Evolutionary conservation across 495 filamentous ascomycete species (phyloP).

Genomic region (Neurospora tetraspora): DNA sequence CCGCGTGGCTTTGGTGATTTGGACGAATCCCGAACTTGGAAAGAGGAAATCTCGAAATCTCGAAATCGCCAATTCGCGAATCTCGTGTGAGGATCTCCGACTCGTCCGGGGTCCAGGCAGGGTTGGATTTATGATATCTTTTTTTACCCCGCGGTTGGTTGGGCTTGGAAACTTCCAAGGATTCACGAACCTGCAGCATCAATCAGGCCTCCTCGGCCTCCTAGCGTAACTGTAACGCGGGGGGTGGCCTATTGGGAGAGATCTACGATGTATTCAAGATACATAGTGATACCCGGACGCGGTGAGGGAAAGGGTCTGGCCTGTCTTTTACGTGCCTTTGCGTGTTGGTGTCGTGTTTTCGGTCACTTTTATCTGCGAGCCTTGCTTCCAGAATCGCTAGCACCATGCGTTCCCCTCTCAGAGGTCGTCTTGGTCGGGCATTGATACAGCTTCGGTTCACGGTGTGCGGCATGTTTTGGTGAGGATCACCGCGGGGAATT

Average conservation of each 20-base stretch:
- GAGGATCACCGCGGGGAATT: not conserved
- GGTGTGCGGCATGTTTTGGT: not conserved
- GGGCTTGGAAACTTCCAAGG: not conserved
- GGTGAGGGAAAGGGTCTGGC: not conserved
- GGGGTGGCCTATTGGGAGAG: not conserved
- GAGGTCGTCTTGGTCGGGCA: not conserved
- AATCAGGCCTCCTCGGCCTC: not conserved
- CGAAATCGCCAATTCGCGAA: not conserved
- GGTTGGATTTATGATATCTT: not conserved
- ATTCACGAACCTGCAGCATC: not conserved
- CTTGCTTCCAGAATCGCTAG: not conserved
- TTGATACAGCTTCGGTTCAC: not conserved
- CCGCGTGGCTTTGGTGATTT: not conserved
- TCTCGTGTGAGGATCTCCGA: not conserved
- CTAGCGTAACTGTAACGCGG: not conserved
- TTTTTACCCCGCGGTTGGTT: not conserved
- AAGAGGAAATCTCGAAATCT: not conserved
- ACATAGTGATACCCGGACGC: too few relatives aligned
- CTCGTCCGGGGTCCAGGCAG: not conserved
- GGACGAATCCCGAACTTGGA: not conserved
- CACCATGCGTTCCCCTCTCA: not conserved
- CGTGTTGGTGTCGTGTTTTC: not conserved
- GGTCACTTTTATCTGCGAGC: not conserved
- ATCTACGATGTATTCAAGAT: not conserved
- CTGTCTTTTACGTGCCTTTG: not conserved